Conservation (phyloP, 2,329 filamentous ascomycete species). For the Aspergillus sp. region DNA sequence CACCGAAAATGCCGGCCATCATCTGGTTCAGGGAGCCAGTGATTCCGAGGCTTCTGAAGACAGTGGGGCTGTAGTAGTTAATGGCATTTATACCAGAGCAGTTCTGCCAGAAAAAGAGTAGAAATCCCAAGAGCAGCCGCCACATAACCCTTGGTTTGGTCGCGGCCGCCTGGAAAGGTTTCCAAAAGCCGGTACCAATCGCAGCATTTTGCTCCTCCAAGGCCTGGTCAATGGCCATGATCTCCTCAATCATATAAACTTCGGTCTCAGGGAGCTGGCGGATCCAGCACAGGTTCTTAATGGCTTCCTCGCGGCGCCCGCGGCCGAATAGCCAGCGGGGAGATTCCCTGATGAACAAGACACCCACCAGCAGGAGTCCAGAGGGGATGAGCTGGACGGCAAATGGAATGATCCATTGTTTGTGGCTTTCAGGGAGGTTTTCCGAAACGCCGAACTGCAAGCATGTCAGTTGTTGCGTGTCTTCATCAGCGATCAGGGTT, state of each 20-base stretch:
- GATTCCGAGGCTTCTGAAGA: constrained; percentile 67
- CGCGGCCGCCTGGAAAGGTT: constrained; percentile 62
- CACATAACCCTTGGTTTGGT: constrained; percentile 61
- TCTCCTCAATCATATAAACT: constrained; percentile 71
- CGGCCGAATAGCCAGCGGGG: constrained; percentile 70
- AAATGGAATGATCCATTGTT: constrained; percentile 46
- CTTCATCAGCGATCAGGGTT: background rate
- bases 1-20: constrained; percentile 67
- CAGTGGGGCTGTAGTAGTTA: constrained; percentile 71
- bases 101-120: constrained; percentile 80
- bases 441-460: constrained; percentile 53
- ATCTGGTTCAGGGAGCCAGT: constrained; percentile 60
- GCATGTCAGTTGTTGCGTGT: no score
- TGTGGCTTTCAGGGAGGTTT: constrained; percentile 32
- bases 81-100: constrained; percentile 74
- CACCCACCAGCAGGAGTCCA: constrained; percentile 50
- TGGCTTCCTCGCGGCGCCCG: constrained; percentile 66
- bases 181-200: constrained; percentile 73
- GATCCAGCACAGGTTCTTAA: constrained; percentile 52
- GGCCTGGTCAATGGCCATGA: constrained; percentile 68
- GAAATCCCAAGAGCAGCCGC: constrained; percentile 70
- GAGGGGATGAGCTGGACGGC: constrained; percentile 43
- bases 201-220: constrained; percentile 65
- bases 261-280: constrained; percentile 43
- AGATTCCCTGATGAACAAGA: constrained; percentile 63